Evolutionary conservation across 2,329 filamentous ascomycete genomes (phyloP).

Genomic region (Capronia americana): DNA sequence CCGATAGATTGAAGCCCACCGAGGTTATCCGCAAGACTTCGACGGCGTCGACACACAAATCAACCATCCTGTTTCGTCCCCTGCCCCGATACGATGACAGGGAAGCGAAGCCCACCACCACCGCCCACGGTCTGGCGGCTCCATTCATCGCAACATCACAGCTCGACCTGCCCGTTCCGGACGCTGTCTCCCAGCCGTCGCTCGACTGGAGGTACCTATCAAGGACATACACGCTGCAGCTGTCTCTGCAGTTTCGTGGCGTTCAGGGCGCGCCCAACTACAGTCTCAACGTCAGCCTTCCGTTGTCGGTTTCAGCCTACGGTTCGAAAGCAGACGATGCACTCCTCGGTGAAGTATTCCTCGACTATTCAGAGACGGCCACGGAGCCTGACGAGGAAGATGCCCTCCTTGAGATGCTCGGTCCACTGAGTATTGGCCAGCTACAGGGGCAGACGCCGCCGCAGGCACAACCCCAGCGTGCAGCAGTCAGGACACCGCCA

Average conservation of each 20-base stretch:
- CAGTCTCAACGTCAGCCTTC: conserved; percentile 22
- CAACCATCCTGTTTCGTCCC: conserved; percentile 31
- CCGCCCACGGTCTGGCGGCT: not conserved
- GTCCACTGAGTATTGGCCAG: not conserved
- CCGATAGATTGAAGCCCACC: not conserved
- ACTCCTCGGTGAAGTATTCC: conserved; percentile 14
- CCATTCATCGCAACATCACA: conserved; percentile 29
- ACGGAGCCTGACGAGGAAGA: conserved; percentile 20
- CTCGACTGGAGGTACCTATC: conserved; percentile 25
- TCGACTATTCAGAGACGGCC: conserved; percentile 15
- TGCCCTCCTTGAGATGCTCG: conserved; percentile 2
- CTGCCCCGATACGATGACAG: conserved; percentile 27
- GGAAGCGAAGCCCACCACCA: not conserved
- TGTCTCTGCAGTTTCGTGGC: conserved; percentile 30
- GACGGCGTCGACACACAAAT: conserved; percentile 26
- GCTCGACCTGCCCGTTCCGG: conserved; percentile 31
- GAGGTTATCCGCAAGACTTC: conserved; percentile 26
- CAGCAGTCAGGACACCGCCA: conserved; percentile 25
- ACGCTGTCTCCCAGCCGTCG: conserved; percentile 32
- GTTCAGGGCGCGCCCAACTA: conserved; percentile 31
- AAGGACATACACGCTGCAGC: conserved; percentile 29
- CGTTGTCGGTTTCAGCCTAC: conserved; percentile 18
- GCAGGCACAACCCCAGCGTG: conserved; percentile 1
- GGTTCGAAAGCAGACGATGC: conserved; percentile 17
- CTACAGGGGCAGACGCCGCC: not conserved